Conservation (phyloP, 768 basidiomycete genomes). For the Boletus reticuloceps region DNA sequence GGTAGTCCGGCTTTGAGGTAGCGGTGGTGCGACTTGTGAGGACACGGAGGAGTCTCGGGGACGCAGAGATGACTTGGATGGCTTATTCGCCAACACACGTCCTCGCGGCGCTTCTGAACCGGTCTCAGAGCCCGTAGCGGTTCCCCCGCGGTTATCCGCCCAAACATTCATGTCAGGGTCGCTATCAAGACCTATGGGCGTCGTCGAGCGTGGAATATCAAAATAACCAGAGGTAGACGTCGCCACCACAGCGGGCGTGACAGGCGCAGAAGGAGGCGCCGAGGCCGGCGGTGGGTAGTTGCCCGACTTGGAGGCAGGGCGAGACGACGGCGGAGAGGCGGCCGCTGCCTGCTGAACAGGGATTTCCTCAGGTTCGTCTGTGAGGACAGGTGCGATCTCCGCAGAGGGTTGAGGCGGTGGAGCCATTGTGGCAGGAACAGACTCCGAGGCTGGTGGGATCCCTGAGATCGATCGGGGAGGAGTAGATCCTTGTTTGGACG, state of each 20-base stretch:
- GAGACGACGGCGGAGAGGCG: slow-evolving; percentile 13
- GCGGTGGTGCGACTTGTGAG: slow-evolving; percentile 18
- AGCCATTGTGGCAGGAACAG: slow-evolving; percentile 10
- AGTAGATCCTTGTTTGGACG: slow-evolving; percentile 14
- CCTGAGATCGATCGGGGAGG: slow-evolving; percentile 21
- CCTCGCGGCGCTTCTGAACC: slow-evolving; percentile 21
- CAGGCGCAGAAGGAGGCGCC: slow-evolving; percentile 19
- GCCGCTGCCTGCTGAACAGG: slow-evolving; percentile 2
- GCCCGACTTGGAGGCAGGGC: slow-evolving; percentile 13
- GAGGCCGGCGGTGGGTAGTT: slow-evolving; percentile 19
- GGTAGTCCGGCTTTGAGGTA: slow-evolving; percentile 19
- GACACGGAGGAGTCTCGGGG: slow-evolving; percentile 26
- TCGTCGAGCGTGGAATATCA: slow-evolving; percentile 25
- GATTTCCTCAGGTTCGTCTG: slow-evolving; percentile 45
- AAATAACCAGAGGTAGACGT: slow-evolving; percentile 17
- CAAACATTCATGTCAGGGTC: slow-evolving; percentile 27
- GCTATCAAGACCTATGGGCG: slow-evolving; percentile 20
- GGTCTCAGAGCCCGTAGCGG: slow-evolving; percentile 12
- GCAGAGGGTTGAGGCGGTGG: slow-evolving; percentile 16
- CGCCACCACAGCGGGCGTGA: slow-evolving; percentile 20
- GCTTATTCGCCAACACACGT: slow-evolving; percentile 15
- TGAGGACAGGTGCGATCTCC: slow-evolving; percentile 46
- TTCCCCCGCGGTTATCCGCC: slow-evolving; percentile 19
- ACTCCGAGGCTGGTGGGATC: slow-evolving; percentile 16
- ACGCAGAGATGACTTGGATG: slow-evolving; percentile 26